Base-by-base conservation (phyloP, 352 stramenopile genomes). In the Phytopythium ostracodes region DNA sequence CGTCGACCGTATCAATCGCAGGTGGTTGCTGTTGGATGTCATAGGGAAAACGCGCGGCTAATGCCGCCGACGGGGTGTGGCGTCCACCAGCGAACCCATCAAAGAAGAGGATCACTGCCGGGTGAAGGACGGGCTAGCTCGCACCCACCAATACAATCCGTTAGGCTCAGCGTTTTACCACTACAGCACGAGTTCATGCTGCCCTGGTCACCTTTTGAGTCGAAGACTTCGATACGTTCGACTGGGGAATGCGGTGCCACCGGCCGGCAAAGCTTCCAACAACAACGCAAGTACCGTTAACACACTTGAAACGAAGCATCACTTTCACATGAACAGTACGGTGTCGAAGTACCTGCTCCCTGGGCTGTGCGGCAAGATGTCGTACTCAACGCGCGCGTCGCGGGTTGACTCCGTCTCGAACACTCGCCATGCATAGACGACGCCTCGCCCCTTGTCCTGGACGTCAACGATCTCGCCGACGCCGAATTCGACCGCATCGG, bases 391-490 rank as follows among this genome's bases (percentile, higher is more conserved):
- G 18, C 65, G 66, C 36, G 73, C 40, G 20, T 74, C 68, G n/a
- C 63, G 71, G 20, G 64, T 72, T 40, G 66, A 78, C 61, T 86
- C 47, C 56, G 59, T 64, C 54, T 50, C 60, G 52, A 40, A 67
- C 52, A 77, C 70, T 52, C 60, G 62, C 87, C 87, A 95, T 1
- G 71, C 70, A 18, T 80, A 84, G 51, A 95, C 70, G 25, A 92
- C 84, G 9, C 84, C 83, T 12, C 65, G 56, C 3, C 77, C 81
- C 1, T 84, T 62, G 8, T 72, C 70, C 22, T 84, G 71, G 36
- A 92, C 74, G 38, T 81, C 57, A 2, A 95, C 81, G 22, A 94
- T 63, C 51, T 95, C 87, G 29, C 87, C 87, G 43, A 95, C 71
- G 4, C 64, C 59, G 51, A 85, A 93, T 58, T 78, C 51, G 22